A percentile compares a stretch with the other conserved stretches of the same genome.
Conservation (phyloP, 192 early-diverging fungal genomes). For the Podila verticillata region DNA sequence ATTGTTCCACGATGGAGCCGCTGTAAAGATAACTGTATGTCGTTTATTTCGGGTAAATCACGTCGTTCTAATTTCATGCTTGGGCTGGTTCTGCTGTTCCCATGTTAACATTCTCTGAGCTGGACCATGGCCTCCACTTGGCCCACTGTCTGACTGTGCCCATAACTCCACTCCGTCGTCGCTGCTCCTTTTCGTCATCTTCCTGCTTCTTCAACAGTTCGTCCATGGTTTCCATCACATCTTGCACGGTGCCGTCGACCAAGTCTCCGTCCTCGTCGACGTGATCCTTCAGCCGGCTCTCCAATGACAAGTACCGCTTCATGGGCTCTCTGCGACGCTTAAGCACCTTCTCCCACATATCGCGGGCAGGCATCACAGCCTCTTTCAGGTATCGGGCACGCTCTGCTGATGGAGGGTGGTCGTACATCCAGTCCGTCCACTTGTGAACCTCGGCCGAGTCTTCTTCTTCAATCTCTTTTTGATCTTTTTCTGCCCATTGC, state of each 20-base stretch:
- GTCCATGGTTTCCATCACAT: conserved; percentile 47
- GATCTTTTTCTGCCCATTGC: conserved; percentile 54
- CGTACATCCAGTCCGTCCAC: conserved; percentile 53
- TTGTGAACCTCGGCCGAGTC: conserved; percentile 40
- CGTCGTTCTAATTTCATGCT: too few species aligned
- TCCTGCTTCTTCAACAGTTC: conserved; percentile 35
- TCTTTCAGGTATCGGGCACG: conserved; percentile 40
- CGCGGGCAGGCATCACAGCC: conserved; percentile 31
- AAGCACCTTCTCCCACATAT: conserved; percentile 46
- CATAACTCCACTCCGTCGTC: conserved; percentile 6
- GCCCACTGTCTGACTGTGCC: conserved; percentile 20
- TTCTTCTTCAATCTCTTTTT: conserved; percentile 28
- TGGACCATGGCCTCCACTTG: conserved; percentile 25
- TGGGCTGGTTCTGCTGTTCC: too few species aligned
- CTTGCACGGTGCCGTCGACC: conserved; percentile 25
- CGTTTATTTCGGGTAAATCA: too few species aligned
- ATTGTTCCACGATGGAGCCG: too few species aligned
- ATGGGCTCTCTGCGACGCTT: conserved; percentile 20
- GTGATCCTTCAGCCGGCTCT: conserved; percentile 14
- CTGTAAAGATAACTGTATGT: too few species aligned
- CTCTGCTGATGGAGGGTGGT: conserved; percentile 50
- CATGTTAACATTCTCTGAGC: not conserved
- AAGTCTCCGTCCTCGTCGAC: conserved; percentile 30
- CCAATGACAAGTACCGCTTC: conserved; percentile 24
- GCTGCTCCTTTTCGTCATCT: conserved; percentile 27